Evolutionary conservation across 371 early-diverging fungal genomes (phyloP).

Genomic region (Mortierella polycephala): DNA sequence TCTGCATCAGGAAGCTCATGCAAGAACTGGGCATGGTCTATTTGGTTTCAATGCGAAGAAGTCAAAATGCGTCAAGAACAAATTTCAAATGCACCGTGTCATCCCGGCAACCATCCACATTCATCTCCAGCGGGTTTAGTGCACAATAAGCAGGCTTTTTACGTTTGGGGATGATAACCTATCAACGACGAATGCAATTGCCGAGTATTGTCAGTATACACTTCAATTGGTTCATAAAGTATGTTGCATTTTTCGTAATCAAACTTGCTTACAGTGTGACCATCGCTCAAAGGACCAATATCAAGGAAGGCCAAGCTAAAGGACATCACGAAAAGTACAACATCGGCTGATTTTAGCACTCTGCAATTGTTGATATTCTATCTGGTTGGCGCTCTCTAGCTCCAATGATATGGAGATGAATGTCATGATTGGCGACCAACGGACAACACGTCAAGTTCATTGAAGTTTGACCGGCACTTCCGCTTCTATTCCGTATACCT

Average conservation of each 20-base stretch:
- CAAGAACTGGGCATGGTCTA: slow-evolving; percentile 91
- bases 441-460: no score
- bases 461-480: no score
- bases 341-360: not conserved
- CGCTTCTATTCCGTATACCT: no score
- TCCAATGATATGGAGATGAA: not conserved
- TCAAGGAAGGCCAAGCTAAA: slow-evolving; percentile 74
- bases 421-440: no score
- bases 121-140: no score
- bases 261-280: slow-evolving; percentile 73
- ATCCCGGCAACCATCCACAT: no score
- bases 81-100: no score
- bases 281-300: slow-evolving; percentile 81
- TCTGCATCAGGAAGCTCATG: slow-evolving; percentile 90
- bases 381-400: no score
- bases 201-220: not conserved
- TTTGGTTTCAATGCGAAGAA: not conserved
- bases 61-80: no score
- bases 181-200: not conserved
- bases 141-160: slow-evolving; percentile 13
- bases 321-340: not conserved
- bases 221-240: not conserved
- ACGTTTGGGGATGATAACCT: slow-evolving; percentile 91
- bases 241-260: not conserved
- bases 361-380: no score